These are phyloP conservation scores for Starmera quercuum DNA, from an alignment of 805 yeast genomes.

Conservation along the genomic window DNA sequence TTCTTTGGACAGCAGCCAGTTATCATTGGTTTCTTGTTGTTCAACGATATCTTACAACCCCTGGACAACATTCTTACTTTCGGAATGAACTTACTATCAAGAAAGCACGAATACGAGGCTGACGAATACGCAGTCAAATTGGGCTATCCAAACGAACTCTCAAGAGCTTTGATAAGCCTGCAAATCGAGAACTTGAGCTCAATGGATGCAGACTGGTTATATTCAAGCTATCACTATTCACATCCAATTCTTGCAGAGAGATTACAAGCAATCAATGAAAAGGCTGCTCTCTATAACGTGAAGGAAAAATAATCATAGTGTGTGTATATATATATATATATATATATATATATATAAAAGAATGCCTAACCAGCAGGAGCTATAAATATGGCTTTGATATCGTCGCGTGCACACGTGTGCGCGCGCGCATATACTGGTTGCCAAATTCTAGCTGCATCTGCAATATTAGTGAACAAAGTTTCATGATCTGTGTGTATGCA, in stretches of 20 bases:
- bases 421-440: too few species aligned
- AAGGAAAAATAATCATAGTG: constrained; percentile 16
- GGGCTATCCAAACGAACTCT: constrained; percentile 64
- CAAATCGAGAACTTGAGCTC: constrained; percentile 77
- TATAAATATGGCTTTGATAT: too few species aligned
- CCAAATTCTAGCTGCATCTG: too few species aligned
- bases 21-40: constrained; percentile 73
- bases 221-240: constrained; percentile 79
- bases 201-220: constrained; percentile 86
- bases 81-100: constrained; percentile 58
- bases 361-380: too few species aligned
- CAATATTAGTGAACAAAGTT: too few species aligned
- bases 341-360: too few species aligned
- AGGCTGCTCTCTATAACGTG: constrained; percentile 7
- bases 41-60: constrained; percentile 74
- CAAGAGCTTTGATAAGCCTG: constrained; percentile 64
- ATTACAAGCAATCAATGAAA: constrained; percentile 56
- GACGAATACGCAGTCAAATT: constrained; percentile 74
- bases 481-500: too few species aligned
- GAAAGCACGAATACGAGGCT: constrained; percentile 91
- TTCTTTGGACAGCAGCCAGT: constrained; percentile 61
- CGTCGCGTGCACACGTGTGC: too few species aligned
- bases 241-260: constrained; percentile 94
- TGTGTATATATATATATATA: too few species aligned
- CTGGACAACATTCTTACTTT: constrained; percentile 63